phyloP scores from a whole-genome alignment of 768 basidiomycete species.

The Antrodiella citrinella region DNA sequence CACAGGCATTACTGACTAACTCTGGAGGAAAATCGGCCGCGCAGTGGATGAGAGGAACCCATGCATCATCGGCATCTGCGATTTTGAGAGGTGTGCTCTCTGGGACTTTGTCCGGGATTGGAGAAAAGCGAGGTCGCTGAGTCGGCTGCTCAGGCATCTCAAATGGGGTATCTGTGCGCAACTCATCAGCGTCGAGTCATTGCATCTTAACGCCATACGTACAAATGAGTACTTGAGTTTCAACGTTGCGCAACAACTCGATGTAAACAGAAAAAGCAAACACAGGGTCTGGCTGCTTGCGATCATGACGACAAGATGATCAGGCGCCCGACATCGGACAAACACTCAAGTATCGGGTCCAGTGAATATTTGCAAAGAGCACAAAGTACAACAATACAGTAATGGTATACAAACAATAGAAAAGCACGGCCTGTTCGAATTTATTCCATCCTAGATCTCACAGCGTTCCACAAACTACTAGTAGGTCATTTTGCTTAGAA shows the following conservation, averaged over 20 bases:
- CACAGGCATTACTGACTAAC: conserved; percentile 16
- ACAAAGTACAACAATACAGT: neutral
- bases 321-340: neutral
- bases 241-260: neutral
- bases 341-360: neutral
- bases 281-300: too few relatives aligned
- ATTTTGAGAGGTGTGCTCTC: too few relatives aligned
- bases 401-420: neutral
- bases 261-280: too few relatives aligned
- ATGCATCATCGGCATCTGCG: conserved; percentile 3
- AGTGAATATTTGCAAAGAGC: neutral
- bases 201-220: neutral
- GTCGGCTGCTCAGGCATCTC: neutral
- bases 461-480: neutral
- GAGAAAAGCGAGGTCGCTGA: neutral
- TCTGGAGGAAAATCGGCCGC: conserved; percentile 24
- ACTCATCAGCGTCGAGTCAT: neutral
- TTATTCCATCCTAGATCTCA: neutral
- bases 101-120: neutral
- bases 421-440: neutral
- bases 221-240: neutral
- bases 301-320: too few relatives aligned
- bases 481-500: conserved; percentile 13
- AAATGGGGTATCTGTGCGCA: neutral
- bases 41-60: conserved; percentile 24